A percentile compares a stretch with the other conserved stretches of the same genome.
Conservation (phyloP, 805 yeast species). For the Phaffomyces antillensis region DNA sequence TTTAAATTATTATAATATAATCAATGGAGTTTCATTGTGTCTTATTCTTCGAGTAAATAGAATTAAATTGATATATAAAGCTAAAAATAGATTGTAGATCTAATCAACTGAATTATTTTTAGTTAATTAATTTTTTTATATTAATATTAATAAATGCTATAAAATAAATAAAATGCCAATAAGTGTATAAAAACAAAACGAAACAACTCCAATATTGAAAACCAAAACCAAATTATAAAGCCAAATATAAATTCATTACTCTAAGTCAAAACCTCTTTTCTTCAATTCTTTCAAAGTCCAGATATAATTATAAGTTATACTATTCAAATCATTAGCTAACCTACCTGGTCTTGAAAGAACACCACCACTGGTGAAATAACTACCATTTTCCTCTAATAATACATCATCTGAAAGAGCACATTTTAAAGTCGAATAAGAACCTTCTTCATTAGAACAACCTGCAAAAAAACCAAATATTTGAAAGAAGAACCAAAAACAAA, state of each 20-base stretch:
- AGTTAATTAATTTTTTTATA: too few relatives aligned
- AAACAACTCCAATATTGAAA: not conserved
- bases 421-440: conserved; percentile 55
- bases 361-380: conserved; percentile 59
- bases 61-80: not conserved
- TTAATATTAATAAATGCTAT: too few relatives aligned
- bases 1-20: not conserved
- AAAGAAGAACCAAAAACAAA: conserved; percentile 62
- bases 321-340: conserved; percentile 49
- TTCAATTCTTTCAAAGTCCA: conserved; percentile 65
- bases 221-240: not conserved
- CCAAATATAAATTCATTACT: not conserved
- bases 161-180: not conserved
- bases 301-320: conserved; percentile 67
- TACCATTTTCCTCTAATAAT: conserved; percentile 48
- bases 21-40: not conserved
- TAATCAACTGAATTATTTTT: too few relatives aligned
- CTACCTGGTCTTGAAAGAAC: conserved; percentile 46
- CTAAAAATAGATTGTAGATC: too few relatives aligned
- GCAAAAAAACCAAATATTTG: conserved; percentile 61
- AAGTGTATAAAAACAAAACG: not conserved
- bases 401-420: conserved; percentile 50
- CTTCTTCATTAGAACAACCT: conserved; percentile 70
- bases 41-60: not conserved
- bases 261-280: conserved; percentile 39